phyloP scores from a whole-genome alignment of 2,329 filamentous ascomycete species.

The Apiospora aurea region DNA sequence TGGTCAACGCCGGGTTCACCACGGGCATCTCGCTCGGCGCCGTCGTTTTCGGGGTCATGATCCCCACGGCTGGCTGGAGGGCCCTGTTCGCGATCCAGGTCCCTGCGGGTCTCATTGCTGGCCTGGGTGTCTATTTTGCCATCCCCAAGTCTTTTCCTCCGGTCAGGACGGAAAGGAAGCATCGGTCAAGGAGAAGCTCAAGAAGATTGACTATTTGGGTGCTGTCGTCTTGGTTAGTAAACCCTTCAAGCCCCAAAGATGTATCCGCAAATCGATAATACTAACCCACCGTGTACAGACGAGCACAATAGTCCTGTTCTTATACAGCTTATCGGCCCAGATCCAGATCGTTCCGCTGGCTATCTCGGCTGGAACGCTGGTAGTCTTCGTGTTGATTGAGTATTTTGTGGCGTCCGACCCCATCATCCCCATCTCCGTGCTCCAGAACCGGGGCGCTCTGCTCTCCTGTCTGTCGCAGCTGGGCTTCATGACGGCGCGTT shows the following conservation, averaged over 20 bases:
- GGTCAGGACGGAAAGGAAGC: conserved; percentile 47
- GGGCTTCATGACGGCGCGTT: conserved; percentile 81
- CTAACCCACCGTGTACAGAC: conserved; percentile 54
- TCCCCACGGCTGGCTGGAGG: conserved; percentile 75
- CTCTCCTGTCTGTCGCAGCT: conserved; percentile 78
- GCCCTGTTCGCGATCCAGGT: conserved; percentile 78
- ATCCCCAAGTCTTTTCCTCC: conserved; percentile 60
- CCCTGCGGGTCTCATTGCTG: conserved; percentile 68
- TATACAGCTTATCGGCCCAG: conserved; percentile 69
- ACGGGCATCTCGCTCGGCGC: conserved; percentile 75
- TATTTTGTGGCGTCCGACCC: conserved; percentile 69
- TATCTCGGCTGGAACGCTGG: conserved; percentile 59
- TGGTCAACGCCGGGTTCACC: conserved; percentile 77
- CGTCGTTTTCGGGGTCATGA: conserved; percentile 71
- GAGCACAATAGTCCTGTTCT: conserved; percentile 71
- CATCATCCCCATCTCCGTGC: conserved; percentile 75
- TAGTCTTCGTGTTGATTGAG: conserved; percentile 69
- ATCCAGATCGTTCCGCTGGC: conserved; percentile 67
- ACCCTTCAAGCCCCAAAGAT: not conserved
- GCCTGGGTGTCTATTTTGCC: conserved; percentile 67
- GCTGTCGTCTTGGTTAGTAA: conserved; percentile 67
- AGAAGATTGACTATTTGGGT: conserved; percentile 77
- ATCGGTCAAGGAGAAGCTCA: conserved; percentile 60
- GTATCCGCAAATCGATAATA: not conserved
- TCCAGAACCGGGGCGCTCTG: conserved; percentile 74